phyloP scores from a whole-genome alignment of 2,329 filamentous ascomycete species.

The Diaporthe sp. region DNA sequence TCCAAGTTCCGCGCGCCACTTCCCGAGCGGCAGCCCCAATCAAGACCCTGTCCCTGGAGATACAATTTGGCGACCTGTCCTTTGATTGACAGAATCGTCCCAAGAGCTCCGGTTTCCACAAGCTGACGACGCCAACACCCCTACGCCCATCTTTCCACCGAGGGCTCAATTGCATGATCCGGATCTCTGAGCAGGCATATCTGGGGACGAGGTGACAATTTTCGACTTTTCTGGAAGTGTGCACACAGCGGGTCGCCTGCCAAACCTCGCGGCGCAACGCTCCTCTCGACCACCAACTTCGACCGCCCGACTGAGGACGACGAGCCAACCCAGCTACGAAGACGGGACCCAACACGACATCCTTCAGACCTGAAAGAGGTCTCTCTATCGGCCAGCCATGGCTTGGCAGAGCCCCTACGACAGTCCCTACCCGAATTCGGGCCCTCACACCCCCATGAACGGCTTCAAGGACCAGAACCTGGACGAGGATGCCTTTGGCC shows the following conservation, averaged over 20 bases:
- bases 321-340: neutral
- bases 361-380: neutral
- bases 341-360: neutral
- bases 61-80: constrained; percentile 37
- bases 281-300: neutral
- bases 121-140: constrained; percentile 29
- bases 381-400: constrained; percentile 31
- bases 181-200: neutral
- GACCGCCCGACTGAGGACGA: neutral
- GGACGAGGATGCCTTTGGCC: constrained; percentile 85
- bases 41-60: constrained; percentile 15
- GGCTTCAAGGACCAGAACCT: constrained; percentile 79
- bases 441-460: constrained; percentile 72
- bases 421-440: constrained; percentile 36
- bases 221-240: neutral
- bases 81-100: constrained; percentile 27
- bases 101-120: constrained; percentile 2
- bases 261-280: constrained; percentile 30
- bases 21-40: constrained; percentile 12
- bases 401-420: constrained; percentile 40
- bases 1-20: constrained; percentile 11
- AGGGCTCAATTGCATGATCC: constrained; percentile 17
- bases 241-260: neutral
- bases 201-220: constrained; percentile 12
- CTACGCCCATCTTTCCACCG: neutral